Percentiles rank a stretch among this genome's conserved stretches.
phyloP scores from a whole-genome alignment of 2,329 filamentous ascomycete genomes.

The Epichloe baconii region DNA sequence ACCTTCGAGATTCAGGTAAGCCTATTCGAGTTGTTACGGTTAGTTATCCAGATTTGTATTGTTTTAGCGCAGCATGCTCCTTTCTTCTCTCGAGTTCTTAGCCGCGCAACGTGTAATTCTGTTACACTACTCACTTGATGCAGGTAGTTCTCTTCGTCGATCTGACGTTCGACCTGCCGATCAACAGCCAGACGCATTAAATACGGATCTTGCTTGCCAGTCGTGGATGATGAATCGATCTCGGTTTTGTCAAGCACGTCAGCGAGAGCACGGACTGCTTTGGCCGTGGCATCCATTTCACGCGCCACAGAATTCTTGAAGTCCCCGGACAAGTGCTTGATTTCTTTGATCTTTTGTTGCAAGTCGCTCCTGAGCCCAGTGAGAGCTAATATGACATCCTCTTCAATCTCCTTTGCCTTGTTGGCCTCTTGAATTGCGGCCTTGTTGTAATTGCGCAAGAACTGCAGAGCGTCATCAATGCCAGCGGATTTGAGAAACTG shows the following conservation, averaged over 20 bases:
- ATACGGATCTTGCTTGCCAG: slow-evolving; percentile 85
- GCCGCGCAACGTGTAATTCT: background rate
- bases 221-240: slow-evolving; percentile 56
- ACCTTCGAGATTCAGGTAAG: slow-evolving; percentile 85
- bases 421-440: slow-evolving; percentile 66
- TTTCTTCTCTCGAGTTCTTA: background rate
- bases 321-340: slow-evolving; percentile 82
- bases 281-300: slow-evolving; percentile 77
- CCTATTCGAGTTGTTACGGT: slow-evolving; percentile 33
- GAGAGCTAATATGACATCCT: slow-evolving; percentile 79
- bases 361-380: slow-evolving; percentile 78
- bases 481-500: slow-evolving; percentile 70
- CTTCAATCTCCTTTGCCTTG: slow-evolving; percentile 82
- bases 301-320: slow-evolving; percentile 96
- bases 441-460: slow-evolving; percentile 73
- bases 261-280: slow-evolving; percentile 66
- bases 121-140: slow-evolving; percentile 52
- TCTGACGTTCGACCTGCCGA: slow-evolving; percentile 77
- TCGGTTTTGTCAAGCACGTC: slow-evolving; percentile 72
- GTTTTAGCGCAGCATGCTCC: background rate
- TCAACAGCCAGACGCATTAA: slow-evolving; percentile 77
- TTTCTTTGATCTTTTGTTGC: slow-evolving; percentile 95
- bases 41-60: background rate
- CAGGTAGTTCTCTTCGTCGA: slow-evolving; percentile 95
- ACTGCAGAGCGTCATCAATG: slow-evolving; percentile 74